Evolutionary conservation across 139 green algal species (phyloP), one percentile per base, ranked within the genome.

Genomic region (Micromonas pusilla): DNA sequence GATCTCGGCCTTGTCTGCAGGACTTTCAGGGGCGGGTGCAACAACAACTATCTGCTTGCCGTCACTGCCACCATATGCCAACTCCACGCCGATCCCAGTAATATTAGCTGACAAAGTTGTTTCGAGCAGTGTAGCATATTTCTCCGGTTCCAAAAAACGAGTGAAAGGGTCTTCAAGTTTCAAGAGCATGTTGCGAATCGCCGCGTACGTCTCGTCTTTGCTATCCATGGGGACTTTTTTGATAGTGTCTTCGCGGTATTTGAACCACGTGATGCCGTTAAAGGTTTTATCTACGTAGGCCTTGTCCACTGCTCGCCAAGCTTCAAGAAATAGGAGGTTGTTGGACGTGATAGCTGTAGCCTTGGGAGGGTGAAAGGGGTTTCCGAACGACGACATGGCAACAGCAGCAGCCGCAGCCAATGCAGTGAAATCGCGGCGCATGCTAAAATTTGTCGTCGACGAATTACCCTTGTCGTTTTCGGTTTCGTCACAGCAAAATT

Each of bases 281-380:
- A 98, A 98, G 28, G 74, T 88, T 79, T 98, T 98, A 85, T 98
- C 94, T 23, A 97, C 90, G 83, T 97, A 98, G 0, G 94, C 94
- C 13, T 93, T 86, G 77, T 98, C 93, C 33, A 98, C 88, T 0
- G 91, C 91, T 20, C 93, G 81, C 94, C 94, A 98, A 20, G 93
- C 94, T 77, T 97, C 94, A 5, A 98, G 81, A 78, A 96, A 98
- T 1, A 98, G 75, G 33, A 98, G 88, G 84, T 98, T 91, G 83
- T 98, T 89, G 0, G 89, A 87, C 1, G 91, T 96, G 16, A 98
- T 82, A 0, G 93, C 90, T n/a, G n/a, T n/a, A n/a, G n/a, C n/a
- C n/a, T n/a, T n/a, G n/a, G n/a, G n/a, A n/a, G n/a, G n/a, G n/a
- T n/a, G n/a, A n/a, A n/a, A n/a, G n/a, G n/a, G n/a, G n/a, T n/a